Evolutionary conservation across 352 stramenopile genomes (phyloP).

Genomic region (Hyaloperonospora brassicae): DNA sequence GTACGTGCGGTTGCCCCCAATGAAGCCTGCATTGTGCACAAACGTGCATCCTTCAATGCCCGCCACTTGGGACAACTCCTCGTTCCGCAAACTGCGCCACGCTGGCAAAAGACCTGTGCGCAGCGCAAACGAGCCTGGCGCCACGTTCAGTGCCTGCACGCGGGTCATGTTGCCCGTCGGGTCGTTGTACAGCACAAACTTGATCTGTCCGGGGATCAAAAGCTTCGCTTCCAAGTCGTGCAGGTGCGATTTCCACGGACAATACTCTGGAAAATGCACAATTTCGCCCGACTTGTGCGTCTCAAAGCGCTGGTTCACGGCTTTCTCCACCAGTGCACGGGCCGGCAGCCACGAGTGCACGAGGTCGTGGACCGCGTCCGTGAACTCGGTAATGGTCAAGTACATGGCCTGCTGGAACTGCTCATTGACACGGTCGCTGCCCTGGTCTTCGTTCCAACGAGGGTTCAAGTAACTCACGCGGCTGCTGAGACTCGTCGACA

Average conservation of each 20-base stretch:
- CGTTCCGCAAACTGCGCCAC: constrained; percentile 93
- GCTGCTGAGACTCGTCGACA: constrained; percentile 69
- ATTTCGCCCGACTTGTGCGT: constrained; percentile 91
- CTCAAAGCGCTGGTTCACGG: constrained; percentile 79
- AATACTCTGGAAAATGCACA: constrained; percentile 88
- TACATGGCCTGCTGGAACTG: constrained; percentile 93
- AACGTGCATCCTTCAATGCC: constrained; percentile 95
- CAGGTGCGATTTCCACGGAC: constrained; percentile 94
- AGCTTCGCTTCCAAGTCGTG: constrained; percentile 94
- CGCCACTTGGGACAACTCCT: constrained; percentile 77
- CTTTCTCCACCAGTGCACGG: constrained; percentile 88
- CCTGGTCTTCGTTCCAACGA: constrained; percentile 93
- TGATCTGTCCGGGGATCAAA: constrained; percentile 83
- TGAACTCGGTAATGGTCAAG: constrained; percentile 93
- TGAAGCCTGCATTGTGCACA: constrained; percentile 97
- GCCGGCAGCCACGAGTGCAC: constrained; percentile 92
- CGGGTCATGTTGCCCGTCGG: constrained; percentile 89
- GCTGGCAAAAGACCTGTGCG: constrained; percentile 83
- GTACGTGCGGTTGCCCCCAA: constrained; percentile 94
- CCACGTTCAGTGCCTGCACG: constrained; percentile 93
- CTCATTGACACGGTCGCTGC: constrained; percentile 64
- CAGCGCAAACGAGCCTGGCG: constrained; percentile 90
- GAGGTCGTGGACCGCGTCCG: constrained; percentile 85
- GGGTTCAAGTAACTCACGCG: constrained; percentile 93
- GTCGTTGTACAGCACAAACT: constrained; percentile 97